Percentiles rank a stretch among this genome's conserved stretches.
Conservation (phyloP, 805 yeast genomes). For the Zygoascus flipseniorum region DNA sequence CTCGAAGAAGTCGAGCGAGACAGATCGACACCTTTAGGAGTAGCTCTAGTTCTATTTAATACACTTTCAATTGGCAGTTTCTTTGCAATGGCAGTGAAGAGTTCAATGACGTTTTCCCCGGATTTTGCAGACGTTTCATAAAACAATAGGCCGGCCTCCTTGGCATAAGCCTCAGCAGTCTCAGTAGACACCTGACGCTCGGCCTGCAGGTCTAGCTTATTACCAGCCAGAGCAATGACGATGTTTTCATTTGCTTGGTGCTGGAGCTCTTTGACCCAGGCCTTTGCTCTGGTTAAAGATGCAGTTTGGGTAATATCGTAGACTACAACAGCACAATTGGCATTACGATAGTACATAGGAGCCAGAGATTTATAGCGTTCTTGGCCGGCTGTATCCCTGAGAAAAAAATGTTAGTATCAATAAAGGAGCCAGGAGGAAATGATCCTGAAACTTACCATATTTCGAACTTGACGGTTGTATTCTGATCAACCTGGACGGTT, state of each 20-base stretch:
- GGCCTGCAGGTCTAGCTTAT: conserved; percentile 59
- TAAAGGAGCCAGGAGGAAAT: too few species aligned
- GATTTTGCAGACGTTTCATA: conserved; percentile 71
- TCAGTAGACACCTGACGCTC: conserved; percentile 38
- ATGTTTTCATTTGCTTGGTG: conserved; percentile 69
- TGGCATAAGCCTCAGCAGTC: conserved; percentile 42
- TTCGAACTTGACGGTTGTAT: conserved; percentile 39
- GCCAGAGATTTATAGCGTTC: conserved; percentile 76
- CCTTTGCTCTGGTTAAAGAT: conserved; percentile 70
- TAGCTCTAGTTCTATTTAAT: conserved; percentile 13
- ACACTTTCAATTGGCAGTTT: conserved; percentile 38
- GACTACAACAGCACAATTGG: conserved; percentile 79
- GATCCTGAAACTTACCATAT: conserved; percentile 37
- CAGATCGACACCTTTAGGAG: conserved; percentile 29
- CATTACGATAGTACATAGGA: conserved; percentile 76
- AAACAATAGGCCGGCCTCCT: conserved; percentile 48
- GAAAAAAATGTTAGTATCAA: not conserved
- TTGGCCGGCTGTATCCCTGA: conserved; percentile 95
- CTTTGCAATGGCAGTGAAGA: conserved; percentile 40
- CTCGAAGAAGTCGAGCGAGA: conserved; percentile 18
- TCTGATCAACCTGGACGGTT: conserved; percentile 42
- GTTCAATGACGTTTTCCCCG: conserved; percentile 49
- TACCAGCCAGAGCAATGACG: conserved; percentile 81
- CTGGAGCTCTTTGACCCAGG: conserved; percentile 88
- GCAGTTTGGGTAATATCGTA: conserved; percentile 62